Evolutionary conservation across 2,329 filamentous ascomycete species (phyloP), one percentile per base, ranked within the genome.

Genomic region (Botrytis pseudocinerea): DNA sequence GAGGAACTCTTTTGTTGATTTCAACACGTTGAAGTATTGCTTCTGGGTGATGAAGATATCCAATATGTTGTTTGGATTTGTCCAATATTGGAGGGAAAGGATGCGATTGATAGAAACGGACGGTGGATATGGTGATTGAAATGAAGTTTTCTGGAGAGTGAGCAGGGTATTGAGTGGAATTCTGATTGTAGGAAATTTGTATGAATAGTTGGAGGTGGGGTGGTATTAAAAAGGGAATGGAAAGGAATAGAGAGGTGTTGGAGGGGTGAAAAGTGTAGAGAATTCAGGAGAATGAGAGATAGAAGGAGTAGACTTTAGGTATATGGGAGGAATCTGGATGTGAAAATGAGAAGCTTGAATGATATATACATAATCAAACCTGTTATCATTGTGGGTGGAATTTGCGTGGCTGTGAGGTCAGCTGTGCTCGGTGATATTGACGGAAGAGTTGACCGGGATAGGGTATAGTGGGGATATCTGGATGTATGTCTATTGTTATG

Each of bases 1-100:
- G 16, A 28, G 14, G 0, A 32, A 32, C 0, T 28, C 14, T 32
- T 57, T 57, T 14, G 1, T 9, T 16, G 16, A 4, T 28, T 10
- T 57, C n/a, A 4, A 32, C 8, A 18, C 18, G 8, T 18, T 28
- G 6, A 57, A 32, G 0, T 28, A 32, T 8, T 4, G 3, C 14
- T 28, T 57, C 14, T n/a, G 7, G 7, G 16, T 9, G 51, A 57
- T 57, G 8, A 57, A 57, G 8, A 57, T 18, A 57, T 18, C 7
- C 16, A 57, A 9, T 3, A 7, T 8, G n/a, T 57, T 1, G 2
- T 28, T 18, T 57, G 14, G 5, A 54, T 57, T 2, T 18, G 0
- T 28, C 7, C n/a, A 9, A 14, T 6, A 18, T 28, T 4, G 28
- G 14, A 57, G 2, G n/a, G n/a, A 8, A 57, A 2, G 46, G 46